A percentile compares a stretch with the other conserved stretches of the same genome.
Conservation (phyloP, 148 eudicot genomes). For the Fagopyrum tataricum region DNA sequence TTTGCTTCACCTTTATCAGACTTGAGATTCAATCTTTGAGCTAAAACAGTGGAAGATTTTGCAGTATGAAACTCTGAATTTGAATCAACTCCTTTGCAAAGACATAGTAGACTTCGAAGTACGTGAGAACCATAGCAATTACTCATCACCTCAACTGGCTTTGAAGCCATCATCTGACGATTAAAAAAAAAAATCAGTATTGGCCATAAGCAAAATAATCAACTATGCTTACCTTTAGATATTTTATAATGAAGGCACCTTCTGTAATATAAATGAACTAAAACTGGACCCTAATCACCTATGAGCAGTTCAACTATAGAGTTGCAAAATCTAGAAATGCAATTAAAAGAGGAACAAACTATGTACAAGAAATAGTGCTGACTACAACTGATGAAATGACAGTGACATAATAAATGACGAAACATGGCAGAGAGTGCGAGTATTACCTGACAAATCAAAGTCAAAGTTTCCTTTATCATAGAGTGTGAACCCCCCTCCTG, state of each 20-base stretch:
- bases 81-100: slow-evolving; percentile 78
- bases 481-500: slow-evolving; percentile 43
- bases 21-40: slow-evolving; percentile 57
- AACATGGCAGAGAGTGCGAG: neutral
- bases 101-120: slow-evolving; percentile 80
- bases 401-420: neutral
- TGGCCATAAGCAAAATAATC: neutral
- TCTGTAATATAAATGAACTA: neutral
- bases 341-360: neutral
- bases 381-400: too few species aligned
- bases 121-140: slow-evolving; percentile 94
- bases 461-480: slow-evolving; percentile 53
- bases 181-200: slow-evolving; percentile 14
- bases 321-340: neutral
- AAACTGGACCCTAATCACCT: neutral
- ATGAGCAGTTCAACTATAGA: neutral
- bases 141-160: slow-evolving; percentile 68
- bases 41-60: slow-evolving; percentile 53
- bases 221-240: neutral
- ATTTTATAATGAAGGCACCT: neutral
- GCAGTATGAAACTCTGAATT: slow-evolving; percentile 59
- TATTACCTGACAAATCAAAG: slow-evolving; percentile 67
- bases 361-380: too few species aligned
- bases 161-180: slow-evolving; percentile 53
- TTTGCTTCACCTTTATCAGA: slow-evolving; percentile 25